Evolutionary conservation across 345 rosid species (phyloP).

Genomic region (Eucalyptus erythrocorys): DNA sequence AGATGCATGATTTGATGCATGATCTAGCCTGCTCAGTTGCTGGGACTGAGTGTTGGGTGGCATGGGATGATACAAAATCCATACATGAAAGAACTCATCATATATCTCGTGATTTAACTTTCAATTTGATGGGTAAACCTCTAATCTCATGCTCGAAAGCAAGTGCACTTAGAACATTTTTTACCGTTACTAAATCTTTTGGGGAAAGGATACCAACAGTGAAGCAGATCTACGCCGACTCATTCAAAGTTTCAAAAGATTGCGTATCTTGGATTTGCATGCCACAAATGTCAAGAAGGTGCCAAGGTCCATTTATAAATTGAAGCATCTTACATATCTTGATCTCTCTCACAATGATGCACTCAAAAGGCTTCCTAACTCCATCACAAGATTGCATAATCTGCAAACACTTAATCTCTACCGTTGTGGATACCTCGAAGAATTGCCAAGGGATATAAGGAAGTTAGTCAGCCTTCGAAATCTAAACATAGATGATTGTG

Average conservation of each 20-base stretch:
- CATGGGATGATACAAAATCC: not conserved
- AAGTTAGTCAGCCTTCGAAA: not conserved
- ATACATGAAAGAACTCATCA: not conserved
- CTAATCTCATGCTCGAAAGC: not conserved
- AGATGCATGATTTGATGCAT: slow-evolving; percentile 19
- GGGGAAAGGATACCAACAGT: rapidly evolving
- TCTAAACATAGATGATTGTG: rapidly evolving
- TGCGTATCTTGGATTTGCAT: not conserved
- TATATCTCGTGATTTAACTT: not conserved
- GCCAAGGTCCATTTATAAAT: not conserved
- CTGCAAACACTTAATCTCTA: not conserved
- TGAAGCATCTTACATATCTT: not conserved
- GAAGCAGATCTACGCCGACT: rapidly evolving
- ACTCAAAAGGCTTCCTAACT: not conserved
- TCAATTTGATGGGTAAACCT: not conserved
- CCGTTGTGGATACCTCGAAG: not conserved
- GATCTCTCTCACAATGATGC: not conserved
- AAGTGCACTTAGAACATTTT: no score
- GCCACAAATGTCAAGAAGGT: rapidly evolving
- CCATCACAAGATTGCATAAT: not conserved
- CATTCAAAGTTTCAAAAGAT: not conserved
- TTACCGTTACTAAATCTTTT: rapidly evolving
- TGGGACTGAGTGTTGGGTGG: not conserved
- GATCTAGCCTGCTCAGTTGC: slow-evolving; percentile 13
- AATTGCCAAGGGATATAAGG: not conserved